phyloP scores from a whole-genome alignment of 208 protist species.

The Herpetomonas samuelpessoai region DNA sequence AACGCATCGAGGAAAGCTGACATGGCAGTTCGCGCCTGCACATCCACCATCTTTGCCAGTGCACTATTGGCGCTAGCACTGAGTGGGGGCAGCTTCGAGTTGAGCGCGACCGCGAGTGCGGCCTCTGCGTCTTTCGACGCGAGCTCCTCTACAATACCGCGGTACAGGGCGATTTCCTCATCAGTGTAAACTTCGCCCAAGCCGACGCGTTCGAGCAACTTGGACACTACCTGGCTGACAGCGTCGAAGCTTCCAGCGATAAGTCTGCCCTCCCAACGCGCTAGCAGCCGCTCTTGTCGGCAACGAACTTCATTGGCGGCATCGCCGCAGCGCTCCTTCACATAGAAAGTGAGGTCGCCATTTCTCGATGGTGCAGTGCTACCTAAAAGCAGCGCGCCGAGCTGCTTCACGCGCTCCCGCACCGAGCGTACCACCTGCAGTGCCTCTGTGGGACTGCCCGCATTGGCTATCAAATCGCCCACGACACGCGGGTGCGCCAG shows the following conservation, averaged over 20 bases:
- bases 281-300: conserved; percentile 46
- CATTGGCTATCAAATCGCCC: too few relatives aligned
- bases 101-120: conserved; percentile 56
- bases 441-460: too few relatives aligned
- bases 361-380: too few relatives aligned
- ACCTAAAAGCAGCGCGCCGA: too few relatives aligned
- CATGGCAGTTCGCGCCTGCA: conserved; percentile 35
- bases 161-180: conserved; percentile 36
- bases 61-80: conserved; percentile 24
- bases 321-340: conserved; percentile 24
- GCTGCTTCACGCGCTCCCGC: too few relatives aligned
- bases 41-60: conserved; percentile 45
- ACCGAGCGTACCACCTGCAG: too few relatives aligned
- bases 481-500: too few relatives aligned
- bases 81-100: conserved; percentile 42
- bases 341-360: conserved; percentile 22
- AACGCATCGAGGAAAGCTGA: conserved; percentile 61
- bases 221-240: conserved; percentile 18
- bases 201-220: conserved; percentile 7
- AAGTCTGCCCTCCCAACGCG: conserved; percentile 37
- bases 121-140: conserved; percentile 22
- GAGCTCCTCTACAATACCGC: conserved; percentile 55
- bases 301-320: conserved; percentile 23
- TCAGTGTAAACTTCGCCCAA: not conserved
- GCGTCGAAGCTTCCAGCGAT: conserved; percentile 25